Percentiles rank a stretch among this genome's conserved stretches.
These are phyloP conservation scores for Linanthus parryae DNA, from an alignment of 148 eudicot species.

Conservation along the genomic window DNA sequence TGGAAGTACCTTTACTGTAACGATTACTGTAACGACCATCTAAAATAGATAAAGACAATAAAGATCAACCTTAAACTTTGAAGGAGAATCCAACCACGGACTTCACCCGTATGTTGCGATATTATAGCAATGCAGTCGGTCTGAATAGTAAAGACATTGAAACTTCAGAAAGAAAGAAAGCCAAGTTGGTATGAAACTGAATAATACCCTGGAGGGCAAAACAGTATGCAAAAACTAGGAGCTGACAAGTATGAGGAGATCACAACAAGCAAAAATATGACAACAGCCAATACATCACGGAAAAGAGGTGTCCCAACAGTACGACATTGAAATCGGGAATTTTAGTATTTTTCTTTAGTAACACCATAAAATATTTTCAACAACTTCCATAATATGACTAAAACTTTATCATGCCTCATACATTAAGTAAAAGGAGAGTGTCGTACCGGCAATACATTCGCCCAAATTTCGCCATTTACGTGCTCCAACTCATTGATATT, in stretches of 20 bases:
- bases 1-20: not conserved
- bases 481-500: slow-evolving; percentile 82
- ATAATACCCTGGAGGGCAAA: too few species aligned
- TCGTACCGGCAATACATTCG: slow-evolving; percentile 73
- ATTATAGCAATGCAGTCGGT: slow-evolving; percentile 89
- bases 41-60: not conserved
- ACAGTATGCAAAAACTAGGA: too few species aligned
- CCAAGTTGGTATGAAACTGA: not conserved
- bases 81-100: slow-evolving; percentile 86
- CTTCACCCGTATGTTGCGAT: slow-evolving; percentile 43
- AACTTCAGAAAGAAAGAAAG: slow-evolving; percentile 1
- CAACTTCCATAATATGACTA: too few species aligned
- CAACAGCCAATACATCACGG: too few species aligned
- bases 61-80: slow-evolving; percentile 54
- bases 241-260: too few species aligned
- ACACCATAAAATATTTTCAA: too few species aligned
- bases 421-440: not conserved
- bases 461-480: slow-evolving; percentile 84
- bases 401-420: not conserved
- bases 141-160: slow-evolving; percentile 24
- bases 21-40: too few species aligned
- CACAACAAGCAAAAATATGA: too few species aligned
- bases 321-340: too few species aligned
- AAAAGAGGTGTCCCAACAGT: too few species aligned
- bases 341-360: too few species aligned